Evolutionary conservation across 2,329 filamentous ascomycete species (phyloP), one percentile per base, ranked within the genome.

Genomic region (Orbilia oligospora): DNA sequence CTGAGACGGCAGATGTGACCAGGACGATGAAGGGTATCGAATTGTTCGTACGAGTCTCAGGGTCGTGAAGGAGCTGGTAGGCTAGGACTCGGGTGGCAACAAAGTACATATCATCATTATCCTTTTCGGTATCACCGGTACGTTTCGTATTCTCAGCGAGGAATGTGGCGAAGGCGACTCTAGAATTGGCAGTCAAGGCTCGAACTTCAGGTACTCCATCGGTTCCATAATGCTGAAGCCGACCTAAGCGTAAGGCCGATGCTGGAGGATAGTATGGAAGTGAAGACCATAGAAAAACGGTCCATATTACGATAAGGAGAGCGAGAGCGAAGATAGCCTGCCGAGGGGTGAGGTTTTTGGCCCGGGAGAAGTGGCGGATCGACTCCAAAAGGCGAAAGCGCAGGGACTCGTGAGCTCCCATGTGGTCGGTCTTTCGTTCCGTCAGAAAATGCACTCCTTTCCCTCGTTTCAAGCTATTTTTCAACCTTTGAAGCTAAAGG

Each of bases 1-100:
- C 48, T n/a, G 82, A 75, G 51, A 85, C 81, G 22, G 83, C 81
- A 12, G 81, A 64, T 1, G 84, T 84, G 18, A 84, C 83, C 9
- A 86, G 81, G 9, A 86, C 84, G 48, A 86, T 79, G 76, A 86
- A 85, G 10, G 83, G 82, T 16, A 86, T 84, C 0, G 81, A 78
- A 18, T 79, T 79, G 16, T 83, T 82, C 20, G 82, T 82, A 30
- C 82, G 81, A 1, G 85, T 87, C 9, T 82, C 72, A 0, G 83
- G 81, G 20, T 82, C 84, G 67, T 86, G 84, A 1, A 86, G 81
- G 3, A 86, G 81, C 80, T 86, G 85, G 80, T 86, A 86, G 12
- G 83, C 82, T 10, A 86, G 81, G 53, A 85, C 82, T 3, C 85
- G 84, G 0, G 84, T 82, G 20, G 83, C 84, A 22, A 83, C 81